Base-by-base conservation (phyloP, 306 rosid species). In the Acacia confusa region DNA sequence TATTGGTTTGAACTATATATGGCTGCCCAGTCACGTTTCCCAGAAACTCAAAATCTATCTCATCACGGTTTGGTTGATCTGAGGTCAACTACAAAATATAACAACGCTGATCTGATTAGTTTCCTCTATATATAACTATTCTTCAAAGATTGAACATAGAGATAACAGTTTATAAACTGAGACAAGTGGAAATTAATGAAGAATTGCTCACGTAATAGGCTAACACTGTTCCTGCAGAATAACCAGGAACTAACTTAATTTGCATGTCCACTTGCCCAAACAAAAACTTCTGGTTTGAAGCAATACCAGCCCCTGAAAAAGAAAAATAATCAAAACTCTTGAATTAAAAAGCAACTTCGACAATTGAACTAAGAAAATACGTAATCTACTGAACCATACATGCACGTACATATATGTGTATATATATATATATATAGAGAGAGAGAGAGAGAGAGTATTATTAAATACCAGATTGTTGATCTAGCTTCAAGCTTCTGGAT, bases 261-360 rank as follows among this genome's bases (percentile, higher is more conserved):
- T 91, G 91, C 99, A 95, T 90, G 89, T 95, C 95, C 81, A 95
- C 83, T 83, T 91, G 84, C 43, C 99, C 97, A 69, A 93, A 95
- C 70, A 95, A 83, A 78, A 95, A 95, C 99, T 88, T 91, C 78
- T 91, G 87, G 70, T 90, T 93, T 3, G 97, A 91, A 85, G 94
- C 91, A 89, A 91, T 90, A 78, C 93, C 99, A 76, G 97, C 69
- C 65, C 99, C 99, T 91, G 60, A 34, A 82, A 34, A 82, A 3
- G 3, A 9, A 60, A 34, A 4, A 55, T 0, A 14, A 78, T 20
- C 55, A 81, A 75, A 66, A 73, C 34, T 58, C 79, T 68, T 12
- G 25, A 64, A 38, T 70, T 65, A 78, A 65, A 65, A 75, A 30
- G 2, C 14, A 52, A 20, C 28, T 20, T 60, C 43, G 25, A 41